Conservation (phyloP, 2,329 filamentous ascomycete species). For the Neofusicoccum kwambonambiense region DNA sequence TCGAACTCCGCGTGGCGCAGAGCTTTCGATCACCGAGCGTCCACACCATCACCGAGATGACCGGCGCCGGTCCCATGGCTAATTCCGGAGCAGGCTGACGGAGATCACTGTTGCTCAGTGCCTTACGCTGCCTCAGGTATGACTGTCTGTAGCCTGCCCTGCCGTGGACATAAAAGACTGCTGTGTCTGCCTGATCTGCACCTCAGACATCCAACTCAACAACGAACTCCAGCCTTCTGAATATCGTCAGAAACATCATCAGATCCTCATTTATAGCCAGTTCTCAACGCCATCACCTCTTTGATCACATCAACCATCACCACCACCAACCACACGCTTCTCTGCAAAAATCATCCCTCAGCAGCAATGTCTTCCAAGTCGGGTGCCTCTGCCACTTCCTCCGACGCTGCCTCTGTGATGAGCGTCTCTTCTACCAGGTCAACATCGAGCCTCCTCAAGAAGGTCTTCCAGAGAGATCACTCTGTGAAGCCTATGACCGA, state of each 20-base stretch:
- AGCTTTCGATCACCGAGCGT: not conserved
- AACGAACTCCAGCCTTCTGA: not conserved
- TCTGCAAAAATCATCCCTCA: not conserved
- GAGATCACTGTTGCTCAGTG: not conserved
- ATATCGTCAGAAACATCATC: not conserved
- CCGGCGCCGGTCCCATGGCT: not conserved
- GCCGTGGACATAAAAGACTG: not conserved
- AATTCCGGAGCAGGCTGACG: not conserved
- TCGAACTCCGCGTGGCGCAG: not conserved
- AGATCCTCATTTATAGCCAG: not conserved
- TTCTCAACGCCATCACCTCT: not conserved
- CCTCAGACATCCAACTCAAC: not conserved
- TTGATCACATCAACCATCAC: not conserved
- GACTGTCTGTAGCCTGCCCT: not conserved
- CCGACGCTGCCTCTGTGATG: constrained; percentile 22
- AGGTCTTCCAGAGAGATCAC: constrained; percentile 18
- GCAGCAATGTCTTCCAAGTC: constrained; percentile 1
- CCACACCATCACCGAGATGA: not conserved
- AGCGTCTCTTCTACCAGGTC: constrained; percentile 29
- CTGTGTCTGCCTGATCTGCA: not conserved
- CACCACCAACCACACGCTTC: not conserved
- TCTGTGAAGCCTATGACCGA: not conserved
- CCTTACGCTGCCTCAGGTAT: not conserved
- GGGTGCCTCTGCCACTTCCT: not conserved
- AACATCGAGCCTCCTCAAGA: constrained; percentile 26